Percentiles rank a stretch among this genome's conserved stretches.
Evolutionary conservation across 306 rosid genomes (phyloP).

Genomic region (Dicorynia guianensis): DNA sequence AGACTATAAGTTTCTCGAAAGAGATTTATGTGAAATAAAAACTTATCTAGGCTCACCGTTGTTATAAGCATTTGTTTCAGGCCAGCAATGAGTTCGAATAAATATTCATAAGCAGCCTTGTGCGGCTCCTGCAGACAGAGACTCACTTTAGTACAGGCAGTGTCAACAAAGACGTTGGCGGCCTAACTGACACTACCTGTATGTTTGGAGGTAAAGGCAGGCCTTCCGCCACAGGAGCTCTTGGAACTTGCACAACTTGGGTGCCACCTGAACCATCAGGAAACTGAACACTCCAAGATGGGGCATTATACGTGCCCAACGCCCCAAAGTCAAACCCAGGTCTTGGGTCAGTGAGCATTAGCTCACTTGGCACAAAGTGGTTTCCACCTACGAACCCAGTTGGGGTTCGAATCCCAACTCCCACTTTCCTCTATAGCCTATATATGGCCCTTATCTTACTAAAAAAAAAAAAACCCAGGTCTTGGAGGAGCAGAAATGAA

Average conservation of each 20-base stretch:
- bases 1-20: conserved; percentile 21
- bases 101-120: conserved; percentile 77
- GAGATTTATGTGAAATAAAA: conserved; percentile 13
- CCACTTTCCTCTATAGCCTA: no score
- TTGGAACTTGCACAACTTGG: conserved; percentile 68
- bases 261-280: conserved; percentile 67
- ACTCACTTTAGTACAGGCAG: conserved; percentile 36
- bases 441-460: no score
- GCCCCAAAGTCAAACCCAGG: conserved; percentile 69
- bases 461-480: no score
- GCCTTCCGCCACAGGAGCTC: conserved; percentile 85
- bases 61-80: conserved; percentile 74
- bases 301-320: conserved; percentile 79
- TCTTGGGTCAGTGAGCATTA: no score
- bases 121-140: conserved; percentile 75
- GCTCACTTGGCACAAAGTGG: no score
- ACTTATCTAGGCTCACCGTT: conserved; percentile 60
- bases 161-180: conserved; percentile 18
- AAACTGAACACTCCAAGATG: conserved; percentile 79
- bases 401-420: no score
- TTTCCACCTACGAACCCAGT: no score
- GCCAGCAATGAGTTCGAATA: conserved; percentile 85
- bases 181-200: conserved; percentile 54
- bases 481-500: conserved; percentile 47
- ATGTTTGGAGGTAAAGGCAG: conserved; percentile 79